A percentile compares a stretch with the other conserved stretches of the same genome.
Conservation (phyloP, 1,284 basidiomycete species). For the Apiotrichum sp. region DNA sequence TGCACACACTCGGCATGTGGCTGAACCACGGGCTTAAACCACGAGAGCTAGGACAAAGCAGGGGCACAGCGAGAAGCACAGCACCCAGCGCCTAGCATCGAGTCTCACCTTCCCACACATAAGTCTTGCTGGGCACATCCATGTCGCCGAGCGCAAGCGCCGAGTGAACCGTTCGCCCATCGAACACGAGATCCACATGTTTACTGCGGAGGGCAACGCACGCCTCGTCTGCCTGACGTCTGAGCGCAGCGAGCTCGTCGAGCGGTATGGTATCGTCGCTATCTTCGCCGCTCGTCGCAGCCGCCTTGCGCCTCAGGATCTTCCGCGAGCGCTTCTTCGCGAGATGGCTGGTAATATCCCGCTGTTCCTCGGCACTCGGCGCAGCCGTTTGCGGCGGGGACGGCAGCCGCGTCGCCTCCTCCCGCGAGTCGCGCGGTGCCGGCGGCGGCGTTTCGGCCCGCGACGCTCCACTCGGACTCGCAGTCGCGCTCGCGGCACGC, state of each 20-base stretch:
- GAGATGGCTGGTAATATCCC: background rate
- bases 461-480: too few relatives aligned
- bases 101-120: constrained; percentile 65
- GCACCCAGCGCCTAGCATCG: too few relatives aligned
- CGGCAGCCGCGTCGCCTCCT: too few relatives aligned
- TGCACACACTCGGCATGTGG: too few relatives aligned
- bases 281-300: background rate
- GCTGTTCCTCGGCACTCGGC: background rate
- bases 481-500: too few relatives aligned
- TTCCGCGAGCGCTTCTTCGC: background rate
- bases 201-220: background rate
- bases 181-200: constrained; percentile 6
- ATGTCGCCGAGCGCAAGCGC: constrained; percentile 1
- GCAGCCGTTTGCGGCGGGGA: too few relatives aligned
- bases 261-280: background rate
- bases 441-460: too few relatives aligned
- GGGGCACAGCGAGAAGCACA: too few relatives aligned
- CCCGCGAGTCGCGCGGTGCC: too few relatives aligned
- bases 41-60: too few relatives aligned
- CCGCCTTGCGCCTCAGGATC: background rate
- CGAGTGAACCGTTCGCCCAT: constrained; percentile 6
- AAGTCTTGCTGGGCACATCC: constrained; percentile 29
- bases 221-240: background rate
- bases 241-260: background rate
- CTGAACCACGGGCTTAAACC: too few relatives aligned